A percentile compares a stretch with the other conserved stretches of the same genome.
Evolutionary conservation across 2,329 filamentous ascomycete genomes (phyloP).

Genomic region (Fusarium sp.): DNA sequence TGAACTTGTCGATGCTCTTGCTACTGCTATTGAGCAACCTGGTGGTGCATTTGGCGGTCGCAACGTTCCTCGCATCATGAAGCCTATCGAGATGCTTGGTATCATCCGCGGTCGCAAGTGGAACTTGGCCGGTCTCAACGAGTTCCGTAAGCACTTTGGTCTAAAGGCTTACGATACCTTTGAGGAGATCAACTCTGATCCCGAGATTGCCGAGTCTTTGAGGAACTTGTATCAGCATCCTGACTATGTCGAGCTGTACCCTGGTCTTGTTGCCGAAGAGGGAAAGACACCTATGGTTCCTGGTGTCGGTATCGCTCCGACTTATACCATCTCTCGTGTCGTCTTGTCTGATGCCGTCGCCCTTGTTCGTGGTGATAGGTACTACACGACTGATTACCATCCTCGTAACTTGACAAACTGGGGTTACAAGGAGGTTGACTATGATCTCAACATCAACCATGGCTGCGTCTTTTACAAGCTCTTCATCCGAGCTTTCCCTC

Average conservation of each 20-base stretch:
- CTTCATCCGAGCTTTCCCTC: conserved; percentile 81
- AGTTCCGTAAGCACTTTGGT: conserved; percentile 86
- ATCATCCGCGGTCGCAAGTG: conserved; percentile 82
- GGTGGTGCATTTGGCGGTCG: conserved; percentile 79
- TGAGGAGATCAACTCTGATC: conserved; percentile 86
- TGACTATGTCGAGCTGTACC: conserved; percentile 84
- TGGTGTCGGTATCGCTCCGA: conserved; percentile 80
- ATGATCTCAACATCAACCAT: conserved; percentile 80
- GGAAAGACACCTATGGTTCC: conserved; percentile 79
- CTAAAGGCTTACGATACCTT: conserved; percentile 82
- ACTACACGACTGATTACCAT: conserved; percentile 84
- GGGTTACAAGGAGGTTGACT: conserved; percentile 82
- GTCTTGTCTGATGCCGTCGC: conserved; percentile 83
- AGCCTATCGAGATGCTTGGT: conserved; percentile 82
- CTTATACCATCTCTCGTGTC: conserved; percentile 81
- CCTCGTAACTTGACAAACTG: conserved; percentile 83
- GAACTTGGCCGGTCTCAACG: conserved; percentile 83
- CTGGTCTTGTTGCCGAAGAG: conserved; percentile 81
- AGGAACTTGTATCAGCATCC: conserved; percentile 80
- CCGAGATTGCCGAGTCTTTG: conserved; percentile 74
- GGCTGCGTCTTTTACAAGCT: conserved; percentile 90
- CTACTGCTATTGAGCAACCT: conserved; percentile 79
- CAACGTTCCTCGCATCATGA: conserved; percentile 80
- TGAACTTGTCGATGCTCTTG: conserved; percentile 78
- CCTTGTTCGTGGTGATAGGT: conserved; percentile 82